Evolutionary conservation across 257 asterid genomes (phyloP), one percentile per base, ranked within the genome.

Genomic region (Knoxia roxburghii): DNA sequence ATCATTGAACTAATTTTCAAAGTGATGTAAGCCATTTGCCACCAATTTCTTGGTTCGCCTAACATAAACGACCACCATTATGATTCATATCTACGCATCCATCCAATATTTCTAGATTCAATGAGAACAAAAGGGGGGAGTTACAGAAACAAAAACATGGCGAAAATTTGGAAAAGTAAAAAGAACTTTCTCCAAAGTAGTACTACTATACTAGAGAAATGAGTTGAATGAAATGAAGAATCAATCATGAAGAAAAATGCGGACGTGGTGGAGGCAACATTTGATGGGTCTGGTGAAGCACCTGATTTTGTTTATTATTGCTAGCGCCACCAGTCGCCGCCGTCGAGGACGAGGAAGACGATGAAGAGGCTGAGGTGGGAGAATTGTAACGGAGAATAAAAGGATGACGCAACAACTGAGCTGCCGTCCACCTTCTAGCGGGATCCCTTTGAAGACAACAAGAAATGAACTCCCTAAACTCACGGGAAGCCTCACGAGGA

Each of bases 211-310:
- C 46, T 56, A 58, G 39, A 33, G 13, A 55, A 18, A 49, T 5
- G 54, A 37, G 29, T 11, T 2, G 5, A 46, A 15, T 46, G 8
- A 3, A 46, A 17, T 12, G 4, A 14, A 27, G 41, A 9, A 41
- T 24, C 53, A 63, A 70, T 81, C 82, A 87, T 1, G 87, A 83
- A 14, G 91, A 85, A 55, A 75, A 83, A 65, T 72, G 89, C n/a
- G 83, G 87, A n/a, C 80, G 87, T 2, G 89, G 93, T 41, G 95
- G 95, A 60, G 93, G 95, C 39, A 88, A 60, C 48, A 84, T 75
- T 73, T 84, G 91, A 55, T 78, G 83, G 37, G 87, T 43, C 82
- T 78, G 85, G 73, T 76, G 90, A 75, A 72, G 77, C 41, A 79
- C 67, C 71, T 80, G 85, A 68, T 71, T 75, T 39, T 69, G 48